Conservation (phyloP, 345 rosid genomes). For the Arabis hirsuta region DNA sequence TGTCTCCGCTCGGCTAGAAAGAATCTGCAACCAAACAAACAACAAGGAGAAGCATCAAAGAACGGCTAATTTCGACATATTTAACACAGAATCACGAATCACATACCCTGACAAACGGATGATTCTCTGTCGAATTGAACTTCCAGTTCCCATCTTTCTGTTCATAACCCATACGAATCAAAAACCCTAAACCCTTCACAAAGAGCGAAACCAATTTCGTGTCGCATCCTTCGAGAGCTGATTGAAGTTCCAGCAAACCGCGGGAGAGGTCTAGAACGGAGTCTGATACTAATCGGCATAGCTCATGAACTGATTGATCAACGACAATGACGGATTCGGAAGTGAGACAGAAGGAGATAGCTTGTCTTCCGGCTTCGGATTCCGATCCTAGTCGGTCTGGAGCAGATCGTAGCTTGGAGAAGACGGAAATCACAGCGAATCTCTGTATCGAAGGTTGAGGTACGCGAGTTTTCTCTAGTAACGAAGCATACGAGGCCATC, state of each 20-base stretch:
- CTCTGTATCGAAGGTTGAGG: slow-evolving; percentile 88
- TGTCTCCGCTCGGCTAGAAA: slow-evolving; percentile 63
- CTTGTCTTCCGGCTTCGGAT: slow-evolving; percentile 66
- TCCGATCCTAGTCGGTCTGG: slow-evolving; percentile 57
- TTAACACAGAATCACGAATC: slow-evolving; percentile 2
- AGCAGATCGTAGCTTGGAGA: slow-evolving; percentile 77
- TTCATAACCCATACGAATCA: slow-evolving; percentile 61
- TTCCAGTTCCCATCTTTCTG: slow-evolving; percentile 58
- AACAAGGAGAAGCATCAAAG: slow-evolving; percentile 8
- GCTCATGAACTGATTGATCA: slow-evolving; percentile 90
- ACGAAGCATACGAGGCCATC: slow-evolving; percentile 68
- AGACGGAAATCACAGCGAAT: slow-evolving; percentile 72
- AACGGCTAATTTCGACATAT: not conserved
- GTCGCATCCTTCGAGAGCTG: slow-evolving; percentile 81
- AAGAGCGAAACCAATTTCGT: slow-evolving; percentile 55
- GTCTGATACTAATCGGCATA: slow-evolving; percentile 76
- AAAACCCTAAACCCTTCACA: slow-evolving; percentile 71
- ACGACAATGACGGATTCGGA: slow-evolving; percentile 70
- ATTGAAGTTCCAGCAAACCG: slow-evolving; percentile 80
- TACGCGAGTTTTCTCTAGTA: slow-evolving; percentile 72
- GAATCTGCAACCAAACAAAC: slow-evolving; percentile 58
- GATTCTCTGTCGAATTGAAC: slow-evolving; percentile 57
- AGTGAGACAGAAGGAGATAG: slow-evolving; percentile 68
- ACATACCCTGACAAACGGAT: slow-evolving; percentile 81
- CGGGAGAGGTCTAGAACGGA: slow-evolving; percentile 57